Percentiles rank a stretch among this genome's conserved stretches.
Evolutionary conservation across 73 alveolate genomes (phyloP).

Genomic region (Uronychia setigera): DNA sequence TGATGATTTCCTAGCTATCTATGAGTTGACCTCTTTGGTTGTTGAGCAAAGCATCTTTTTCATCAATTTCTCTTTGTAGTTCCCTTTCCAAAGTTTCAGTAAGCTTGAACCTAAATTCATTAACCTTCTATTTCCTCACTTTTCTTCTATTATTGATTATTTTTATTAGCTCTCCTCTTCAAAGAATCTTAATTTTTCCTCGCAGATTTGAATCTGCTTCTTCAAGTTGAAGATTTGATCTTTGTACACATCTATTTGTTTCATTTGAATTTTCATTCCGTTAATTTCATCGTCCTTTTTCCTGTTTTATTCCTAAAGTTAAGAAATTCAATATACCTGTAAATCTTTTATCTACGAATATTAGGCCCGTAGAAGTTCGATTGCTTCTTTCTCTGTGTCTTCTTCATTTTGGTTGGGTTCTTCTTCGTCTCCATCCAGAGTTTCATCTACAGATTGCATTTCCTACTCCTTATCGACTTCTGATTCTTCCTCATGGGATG

Average conservation of each 20-base stretch:
- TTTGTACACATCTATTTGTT: slow-evolving; percentile 6
- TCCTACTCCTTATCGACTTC: too few species aligned
- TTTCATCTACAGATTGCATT: too few species aligned
- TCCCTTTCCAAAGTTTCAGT: not conserved
- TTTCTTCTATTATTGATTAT: not conserved
- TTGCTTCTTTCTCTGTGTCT: slow-evolving; percentile 12
- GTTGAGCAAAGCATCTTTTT: not conserved
- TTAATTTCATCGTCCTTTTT: not conserved
- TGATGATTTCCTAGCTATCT: not conserved
- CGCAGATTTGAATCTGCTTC: slow-evolving; percentile 12
- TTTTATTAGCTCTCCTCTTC: not conserved
- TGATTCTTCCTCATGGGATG: too few species aligned
- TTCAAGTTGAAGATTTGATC: slow-evolving; percentile 5
- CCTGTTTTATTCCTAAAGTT: not conserved
- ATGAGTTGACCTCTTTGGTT: not conserved
- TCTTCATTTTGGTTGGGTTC: too few species aligned
- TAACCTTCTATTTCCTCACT: not conserved
- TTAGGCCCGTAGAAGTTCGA: not conserved
- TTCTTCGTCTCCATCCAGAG: too few species aligned
- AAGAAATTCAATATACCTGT: too few species aligned
- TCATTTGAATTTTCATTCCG: not conserved
- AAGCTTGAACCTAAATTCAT: not conserved
- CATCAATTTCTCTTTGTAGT: not conserved
- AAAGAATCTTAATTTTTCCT: not conserved
- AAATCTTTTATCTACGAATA: not conserved